A percentile compares a stretch with the other conserved stretches of the same genome.
These are phyloP conservation scores for Nannochloropsis salina DNA, from an alignment of 108 stramenopile species.

Conservation along the genomic window DNA sequence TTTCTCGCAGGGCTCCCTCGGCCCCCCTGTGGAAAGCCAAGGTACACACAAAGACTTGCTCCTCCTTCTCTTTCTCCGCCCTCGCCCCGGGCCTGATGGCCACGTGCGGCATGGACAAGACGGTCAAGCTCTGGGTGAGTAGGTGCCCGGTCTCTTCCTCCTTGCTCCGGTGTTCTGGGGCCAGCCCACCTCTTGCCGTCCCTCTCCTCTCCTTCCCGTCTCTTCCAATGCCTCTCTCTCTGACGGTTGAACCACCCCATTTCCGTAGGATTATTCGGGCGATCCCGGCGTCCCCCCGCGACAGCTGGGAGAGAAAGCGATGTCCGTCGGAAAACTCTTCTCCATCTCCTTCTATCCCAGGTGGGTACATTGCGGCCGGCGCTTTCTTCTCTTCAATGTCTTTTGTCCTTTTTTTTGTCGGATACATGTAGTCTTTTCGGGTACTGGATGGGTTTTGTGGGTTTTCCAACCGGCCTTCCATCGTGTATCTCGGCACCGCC, in stretches of 20 bases:
- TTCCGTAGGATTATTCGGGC: background rate
- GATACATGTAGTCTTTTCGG: background rate
- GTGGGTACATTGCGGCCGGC: background rate
- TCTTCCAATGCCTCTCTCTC: background rate
- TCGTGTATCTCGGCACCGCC: background rate
- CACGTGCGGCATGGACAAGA: constrained; percentile 48
- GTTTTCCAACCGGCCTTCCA: background rate
- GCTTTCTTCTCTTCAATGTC: background rate
- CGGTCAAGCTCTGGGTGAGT: constrained; percentile 43
- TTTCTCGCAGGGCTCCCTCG: background rate
- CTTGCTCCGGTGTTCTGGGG: background rate
- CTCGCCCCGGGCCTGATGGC: constrained; percentile 43
- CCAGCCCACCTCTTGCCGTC: background rate
- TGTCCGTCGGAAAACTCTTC: constrained; percentile 47
- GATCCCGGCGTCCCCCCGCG: background rate
- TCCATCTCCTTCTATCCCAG: constrained; percentile 37
- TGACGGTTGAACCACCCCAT: background rate
- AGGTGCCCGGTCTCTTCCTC: background rate
- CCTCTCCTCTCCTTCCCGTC: background rate
- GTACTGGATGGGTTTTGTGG: background rate
- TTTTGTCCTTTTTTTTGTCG: background rate
- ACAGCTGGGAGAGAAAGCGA: constrained; percentile 41
- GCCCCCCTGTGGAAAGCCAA: constrained; percentile 31
- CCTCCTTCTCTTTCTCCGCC: constrained; percentile 34
- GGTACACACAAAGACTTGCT: constrained; percentile 38